Evolutionary conservation across 2,329 filamentous ascomycete species (phyloP), one percentile per base, ranked within the genome.

Genomic region (Aureobasidium lini): DNA sequence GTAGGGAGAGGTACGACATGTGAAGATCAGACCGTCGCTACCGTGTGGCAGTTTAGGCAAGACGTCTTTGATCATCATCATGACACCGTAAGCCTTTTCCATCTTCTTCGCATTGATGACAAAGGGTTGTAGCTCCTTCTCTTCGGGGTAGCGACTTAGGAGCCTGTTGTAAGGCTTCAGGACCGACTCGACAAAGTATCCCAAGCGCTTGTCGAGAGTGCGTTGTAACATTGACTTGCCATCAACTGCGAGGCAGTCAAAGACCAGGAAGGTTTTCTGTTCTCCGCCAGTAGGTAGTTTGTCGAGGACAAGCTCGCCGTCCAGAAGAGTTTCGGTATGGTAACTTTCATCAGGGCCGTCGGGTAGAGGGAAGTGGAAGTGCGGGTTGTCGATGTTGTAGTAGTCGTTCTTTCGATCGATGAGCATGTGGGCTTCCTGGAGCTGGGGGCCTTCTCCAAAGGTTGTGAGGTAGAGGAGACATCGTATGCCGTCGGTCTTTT

Each of bases 341-440:
- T 89, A 96, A 13, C 78, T 80, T 44, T 79, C 74, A 29, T 68
- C 64, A 47, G 78, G 76, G 64, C 88, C 81, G 44, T 82, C 77
- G 39, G 83, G 83, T 23, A 87, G 77, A 0, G 94, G 94, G 66
- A 97, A 92, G 72, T 95, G 90, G 28, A 97, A 81, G 60, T 77
- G 81, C 57, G 77, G 77, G 62, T 82, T 79, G 32, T 83, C 82
- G 62, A 97, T 84, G 69, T 82, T 90, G 83, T 93, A 96, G 78
- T 94, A 99, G 72, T 97, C 91, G 76, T 99, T 97, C 76, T 92
- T 95, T 70, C 94, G 90, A 76, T 99, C 93, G 75, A 99, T 96
- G 60, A 99, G 81, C 76, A 96, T 96, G 70, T 94, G 89, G 28
- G 86, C 82, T 71, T 95, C 90, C 7, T 48, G 48, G 32, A 54